Conservation (phyloP, 208 protist species). For the Trypanosoma melophagium region DNA sequence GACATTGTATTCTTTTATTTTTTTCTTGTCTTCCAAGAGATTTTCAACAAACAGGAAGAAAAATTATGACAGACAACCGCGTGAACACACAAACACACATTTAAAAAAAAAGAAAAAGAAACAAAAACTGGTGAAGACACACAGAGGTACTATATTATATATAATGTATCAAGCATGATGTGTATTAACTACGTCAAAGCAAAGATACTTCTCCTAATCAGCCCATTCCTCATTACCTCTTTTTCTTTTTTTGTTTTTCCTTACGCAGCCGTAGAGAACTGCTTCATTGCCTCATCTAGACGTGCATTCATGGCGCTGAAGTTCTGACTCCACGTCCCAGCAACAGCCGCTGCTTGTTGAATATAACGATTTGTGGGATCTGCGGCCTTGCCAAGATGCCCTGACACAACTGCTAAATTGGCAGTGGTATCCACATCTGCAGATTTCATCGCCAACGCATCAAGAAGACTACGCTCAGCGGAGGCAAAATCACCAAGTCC, state of each 20-base stretch:
- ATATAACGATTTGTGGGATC: slow-evolving; percentile 64
- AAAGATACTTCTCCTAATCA: slow-evolving; percentile 1
- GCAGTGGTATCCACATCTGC: slow-evolving; percentile 72
- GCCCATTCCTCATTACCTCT: background rate
- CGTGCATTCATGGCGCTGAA: slow-evolving; percentile 32
- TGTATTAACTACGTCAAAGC: slow-evolving; percentile 2
- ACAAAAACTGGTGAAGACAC: too few relatives aligned
- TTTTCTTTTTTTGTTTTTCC: background rate
- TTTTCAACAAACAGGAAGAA: too few relatives aligned
- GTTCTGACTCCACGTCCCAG: slow-evolving; percentile 39
- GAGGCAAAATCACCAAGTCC: slow-evolving; percentile 55
- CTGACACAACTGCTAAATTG: slow-evolving; percentile 72
- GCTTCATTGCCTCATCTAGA: slow-evolving; percentile 54
- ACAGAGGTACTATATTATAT: too few relatives aligned
- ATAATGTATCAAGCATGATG: too few relatives aligned
- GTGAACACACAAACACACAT: too few relatives aligned
- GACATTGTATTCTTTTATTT: too few relatives aligned
- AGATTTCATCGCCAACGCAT: slow-evolving; percentile 65
- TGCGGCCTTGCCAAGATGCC: slow-evolving; percentile 47
- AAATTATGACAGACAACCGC: too few relatives aligned
- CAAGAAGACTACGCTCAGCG: slow-evolving; percentile 71
- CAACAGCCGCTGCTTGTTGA: slow-evolving; percentile 37
- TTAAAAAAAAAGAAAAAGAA: too few relatives aligned
- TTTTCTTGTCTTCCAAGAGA: too few relatives aligned
- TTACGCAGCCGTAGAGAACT: slow-evolving; percentile 30